These are phyloP conservation scores for Lasiodiplodia citricola DNA, from an alignment of 2,329 filamentous ascomycete species.

Conservation along the genomic window DNA sequence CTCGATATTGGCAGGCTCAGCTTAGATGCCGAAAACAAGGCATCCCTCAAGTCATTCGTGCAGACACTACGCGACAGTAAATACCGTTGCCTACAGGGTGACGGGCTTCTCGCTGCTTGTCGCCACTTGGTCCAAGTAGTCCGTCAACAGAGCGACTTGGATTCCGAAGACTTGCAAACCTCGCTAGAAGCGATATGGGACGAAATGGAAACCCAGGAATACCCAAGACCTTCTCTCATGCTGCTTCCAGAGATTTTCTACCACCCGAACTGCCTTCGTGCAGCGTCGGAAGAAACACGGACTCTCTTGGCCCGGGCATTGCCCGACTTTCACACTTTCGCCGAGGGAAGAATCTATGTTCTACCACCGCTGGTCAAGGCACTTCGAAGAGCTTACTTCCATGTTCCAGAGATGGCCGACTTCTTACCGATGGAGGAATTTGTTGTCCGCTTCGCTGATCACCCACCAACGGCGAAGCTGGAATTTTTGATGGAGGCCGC, in stretches of 20 bases:
- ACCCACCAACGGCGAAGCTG: slow-evolving; percentile 48
- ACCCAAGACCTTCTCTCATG: slow-evolving; percentile 47
- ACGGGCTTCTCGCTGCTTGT: slow-evolving; percentile 37
- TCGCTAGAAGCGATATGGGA: slow-evolving; percentile 50
- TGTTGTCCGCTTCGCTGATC: slow-evolving; percentile 46
- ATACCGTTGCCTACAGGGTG: slow-evolving; percentile 39
- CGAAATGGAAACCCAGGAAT: slow-evolving; percentile 55
- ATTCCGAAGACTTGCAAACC: slow-evolving; percentile 31
- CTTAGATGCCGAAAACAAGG: not conserved
- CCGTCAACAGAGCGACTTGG: not conserved
- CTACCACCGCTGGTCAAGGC: slow-evolving; percentile 38
- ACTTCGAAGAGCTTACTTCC: slow-evolving; percentile 39
- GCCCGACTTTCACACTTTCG: slow-evolving; percentile 35
- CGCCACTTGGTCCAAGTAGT: slow-evolving; percentile 33
- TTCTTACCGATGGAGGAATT: slow-evolving; percentile 47
- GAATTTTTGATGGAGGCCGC: slow-evolving; percentile 55
- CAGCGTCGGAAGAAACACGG: slow-evolving; percentile 25
- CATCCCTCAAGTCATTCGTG: slow-evolving; percentile 35
- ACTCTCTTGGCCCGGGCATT: slow-evolving; percentile 36
- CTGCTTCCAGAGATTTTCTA: slow-evolving; percentile 46
- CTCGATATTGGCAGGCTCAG: not conserved
- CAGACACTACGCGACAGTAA: slow-evolving; percentile 34
- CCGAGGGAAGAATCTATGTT: slow-evolving; percentile 43
- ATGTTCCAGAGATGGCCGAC: slow-evolving; percentile 35
- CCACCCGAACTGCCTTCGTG: slow-evolving; percentile 38